Base-by-base conservation (phyloP, 2,329 filamentous ascomycete genomes). In the Clarireedia homoeocarpa region DNA sequence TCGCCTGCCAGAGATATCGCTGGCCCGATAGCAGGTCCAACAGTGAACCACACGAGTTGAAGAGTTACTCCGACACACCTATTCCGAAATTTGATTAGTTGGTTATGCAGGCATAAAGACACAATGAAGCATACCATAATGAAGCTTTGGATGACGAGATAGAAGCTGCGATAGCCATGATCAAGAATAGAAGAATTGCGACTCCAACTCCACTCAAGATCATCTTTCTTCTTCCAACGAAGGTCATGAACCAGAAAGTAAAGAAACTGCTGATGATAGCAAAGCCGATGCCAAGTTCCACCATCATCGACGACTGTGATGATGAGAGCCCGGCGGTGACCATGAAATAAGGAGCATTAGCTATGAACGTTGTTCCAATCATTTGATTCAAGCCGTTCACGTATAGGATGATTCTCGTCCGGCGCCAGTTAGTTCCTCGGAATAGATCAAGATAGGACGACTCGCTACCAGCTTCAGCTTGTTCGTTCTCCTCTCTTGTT, bases 231-330 rank as follows among this genome's bases (percentile, higher is more conserved):
- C 49, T 40, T 3, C 49, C 38, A 9, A 51, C 14, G 12, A 51
- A 51, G 17, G 24, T 51, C 38, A 51, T 51, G n/a, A 51, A 51
- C 49, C 38, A 42, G 39, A 51, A 51, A 14, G 24, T 51, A 20
- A 34, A 51, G 26, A 51, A 30, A 30, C 38, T 51, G 20, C 36
- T 30, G 42, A 51, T 51, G 36, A 51, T 20, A 9, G 49, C 49
- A 14, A 51, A 51, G 2, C 49, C 38, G 17, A 51, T 51, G 5
- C 49, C 20, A 39, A 51, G 9, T 17, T 51, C 38, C n/a, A 51
- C 34, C 24, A 51, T 51, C 49, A 51, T 51, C 5, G 49, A 51
- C n/a, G 26, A 24, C 4, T 48, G 23, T 6, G 45, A 34, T 7
- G 45, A 48, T 2, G 45, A 48, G 5, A 34, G 38, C 12, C 49